Evolutionary conservation across 2,329 filamentous ascomycete species (phyloP).

Genomic region (Gaeumannomyces tritici): DNA sequence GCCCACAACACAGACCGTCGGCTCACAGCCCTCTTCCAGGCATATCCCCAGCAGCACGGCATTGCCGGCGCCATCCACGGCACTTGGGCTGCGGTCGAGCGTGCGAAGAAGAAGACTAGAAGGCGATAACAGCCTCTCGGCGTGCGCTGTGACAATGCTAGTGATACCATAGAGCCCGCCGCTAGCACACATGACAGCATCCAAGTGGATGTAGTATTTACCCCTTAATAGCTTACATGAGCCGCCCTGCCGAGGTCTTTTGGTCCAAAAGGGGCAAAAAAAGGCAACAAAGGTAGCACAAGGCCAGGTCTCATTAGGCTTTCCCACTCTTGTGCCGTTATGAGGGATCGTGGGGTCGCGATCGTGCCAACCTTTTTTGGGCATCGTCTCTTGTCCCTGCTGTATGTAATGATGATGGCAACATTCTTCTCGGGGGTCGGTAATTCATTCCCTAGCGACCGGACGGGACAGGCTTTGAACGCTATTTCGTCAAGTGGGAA

Average conservation of each 20-base stretch:
- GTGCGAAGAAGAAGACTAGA: neutral
- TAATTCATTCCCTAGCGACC: neutral
- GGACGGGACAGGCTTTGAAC: neutral
- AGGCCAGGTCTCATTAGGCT: neutral
- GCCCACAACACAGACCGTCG: neutral
- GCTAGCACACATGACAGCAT: neutral
- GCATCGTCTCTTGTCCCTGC: neutral
- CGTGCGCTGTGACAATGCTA: neutral
- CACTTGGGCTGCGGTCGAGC: neutral
- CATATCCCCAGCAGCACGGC: neutral
- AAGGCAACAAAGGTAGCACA: neutral
- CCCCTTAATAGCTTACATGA: no score
- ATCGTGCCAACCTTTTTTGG: neutral
- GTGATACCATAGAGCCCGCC: neutral
- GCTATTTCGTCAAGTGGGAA: neutral
- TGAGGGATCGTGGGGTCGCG: neutral
- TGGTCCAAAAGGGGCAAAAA: neutral
- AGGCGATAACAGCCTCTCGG: neutral
- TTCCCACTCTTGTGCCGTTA: neutral
- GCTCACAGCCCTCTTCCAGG: neutral
- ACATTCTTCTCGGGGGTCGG: neutral
- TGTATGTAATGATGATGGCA: neutral
- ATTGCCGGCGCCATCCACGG: neutral
- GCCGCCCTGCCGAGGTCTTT: no score
- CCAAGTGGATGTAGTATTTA: no score